Evolutionary conservation across 2,329 filamentous ascomycete genomes (phyloP), one percentile per base, ranked within the genome.

Genomic region (Aspergillus fumigatus): DNA sequence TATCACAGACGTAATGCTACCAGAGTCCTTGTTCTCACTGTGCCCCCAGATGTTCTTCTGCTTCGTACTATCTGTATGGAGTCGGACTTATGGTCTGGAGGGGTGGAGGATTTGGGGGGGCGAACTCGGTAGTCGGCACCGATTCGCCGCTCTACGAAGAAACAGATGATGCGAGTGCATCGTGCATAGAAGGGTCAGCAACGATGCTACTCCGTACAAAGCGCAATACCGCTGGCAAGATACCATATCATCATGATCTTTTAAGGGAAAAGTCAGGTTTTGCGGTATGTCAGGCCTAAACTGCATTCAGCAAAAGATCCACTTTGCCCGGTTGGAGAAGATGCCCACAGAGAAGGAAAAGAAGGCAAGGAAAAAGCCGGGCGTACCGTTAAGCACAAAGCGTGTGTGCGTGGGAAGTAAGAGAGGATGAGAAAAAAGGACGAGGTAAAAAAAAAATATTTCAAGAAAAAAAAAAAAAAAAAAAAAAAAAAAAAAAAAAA

Each of bases 191-290:
- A 43, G 19, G 23, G 41, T 43, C 4, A 21, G n/a, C 14, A 9
- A 11, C 3, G 40, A 9, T 9, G n/a, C n/a, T 19, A 10, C n/a
- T n/a, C n/a, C n/a, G n/a, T n/a, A n/a, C 8, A 21, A 1, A 21
- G 21, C 7, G 40, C 14, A 21, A n/a, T 43, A 43, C 21, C 7
- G 40, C 40, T 11, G 40, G 61, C 59, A 60, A 51, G 55, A 55
- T 57, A 55, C 55, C 57, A 56, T 62, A 62, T 54, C 51, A 59
- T 52, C 50, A 29, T 56, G 54, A 53, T 54, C 50, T 54, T 54
- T 53, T 56, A n/a, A 55, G 51, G 61, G 56, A 55, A 62, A 60
- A 54, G 59, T 59, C 56, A 60, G 59, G 55, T 62, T 64, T 64
- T 63, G 27, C 48, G 40, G 51, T 32, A 41, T 47, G 47, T 38